Evolutionary conservation across 139 green algal species (phyloP), one percentile per base, ranked within the genome.

Genomic region (Chlorella sp.): DNA sequence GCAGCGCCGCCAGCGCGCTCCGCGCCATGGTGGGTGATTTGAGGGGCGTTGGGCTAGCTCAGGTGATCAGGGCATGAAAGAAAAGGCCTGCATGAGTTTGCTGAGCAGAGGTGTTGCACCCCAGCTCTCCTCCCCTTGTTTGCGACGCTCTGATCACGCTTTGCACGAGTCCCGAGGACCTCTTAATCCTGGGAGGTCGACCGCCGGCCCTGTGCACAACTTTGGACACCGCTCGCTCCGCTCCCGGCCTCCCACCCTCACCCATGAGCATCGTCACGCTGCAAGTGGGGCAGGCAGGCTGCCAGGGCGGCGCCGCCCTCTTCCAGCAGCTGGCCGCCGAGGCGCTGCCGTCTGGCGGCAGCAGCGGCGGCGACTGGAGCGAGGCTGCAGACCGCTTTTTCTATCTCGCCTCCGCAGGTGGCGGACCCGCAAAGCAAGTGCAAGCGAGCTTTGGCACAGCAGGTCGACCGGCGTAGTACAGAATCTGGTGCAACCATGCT

Each of bases 281-380:
- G 13, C 92, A 97, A 84, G 83, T 97, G 28, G 94, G 95, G 7
- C 94, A 98, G 73, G 97, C 94, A 68, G 95, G 95, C 40, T 96
- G 96, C 78, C 95, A 98, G 89, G 87, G 92, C n/a, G 95, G 94
- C 14, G 90, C 60, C 30, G 88, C 73, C 54, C 90, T 96, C 26
- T 95, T 97, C 62, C 80, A 94, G 14, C 67, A 69, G 1, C 69
- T 98, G 32, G 87, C 89, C 8, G 41, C 83, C 8, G 93, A 97
- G 87, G 76, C n/a, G 1, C 77, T 32, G 14, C 40, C 60, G 19
- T 24, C 22, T 19, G 7, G 38, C 40, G 69, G 38, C 69, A 34
- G 38, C 46, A 20, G 40, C 69, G 69, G 58, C 30, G 89, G 89
- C 76, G 86, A 91, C 43, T 43, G 41, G 28, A 78, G 67, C 65